These are phyloP conservation scores for Diaporthe sp. DNA, from an alignment of 2,329 filamentous ascomycete genomes.

Conservation along the genomic window DNA sequence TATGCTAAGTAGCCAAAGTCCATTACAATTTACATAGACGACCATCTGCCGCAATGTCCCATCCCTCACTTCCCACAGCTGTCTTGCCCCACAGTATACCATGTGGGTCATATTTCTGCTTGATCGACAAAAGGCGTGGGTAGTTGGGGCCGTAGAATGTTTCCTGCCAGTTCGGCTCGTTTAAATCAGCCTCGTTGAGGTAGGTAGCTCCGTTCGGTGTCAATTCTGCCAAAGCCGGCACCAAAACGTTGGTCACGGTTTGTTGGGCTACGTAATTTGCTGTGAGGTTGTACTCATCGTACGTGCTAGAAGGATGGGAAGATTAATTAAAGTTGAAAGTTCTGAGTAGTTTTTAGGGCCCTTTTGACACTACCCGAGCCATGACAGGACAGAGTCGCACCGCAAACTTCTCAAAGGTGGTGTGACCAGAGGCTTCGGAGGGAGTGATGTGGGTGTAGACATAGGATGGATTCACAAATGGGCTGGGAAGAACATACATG, in stretches of 20 bases:
- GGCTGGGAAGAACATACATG: background rate
- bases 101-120: slow-evolving; percentile 57
- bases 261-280: slow-evolving; percentile 10
- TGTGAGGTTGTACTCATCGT: slow-evolving; percentile 17
- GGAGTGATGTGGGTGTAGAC: no score
- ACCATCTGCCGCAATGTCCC: slow-evolving; percentile 53
- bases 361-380: background rate
- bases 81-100: slow-evolving; percentile 55
- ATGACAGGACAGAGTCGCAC: no score
- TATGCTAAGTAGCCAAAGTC: background rate
- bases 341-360: background rate
- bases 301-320: background rate
- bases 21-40: slow-evolving; percentile 51
- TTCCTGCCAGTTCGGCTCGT: slow-evolving; percentile 31
- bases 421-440: no score
- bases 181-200: slow-evolving; percentile 38
- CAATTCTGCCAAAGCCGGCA: slow-evolving; percentile 42
- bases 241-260: slow-evolving; percentile 22
- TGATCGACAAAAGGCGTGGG: slow-evolving; percentile 50
- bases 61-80: slow-evolving; percentile 58
- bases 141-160: slow-evolving; percentile 34
- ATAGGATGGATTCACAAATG: no score
- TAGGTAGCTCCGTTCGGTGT: slow-evolving; percentile 28
- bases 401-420: no score
- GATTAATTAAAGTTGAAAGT: background rate